Base-by-base conservation (phyloP, 2,329 filamentous ascomycete genomes). In the Myotisia sp. region DNA sequence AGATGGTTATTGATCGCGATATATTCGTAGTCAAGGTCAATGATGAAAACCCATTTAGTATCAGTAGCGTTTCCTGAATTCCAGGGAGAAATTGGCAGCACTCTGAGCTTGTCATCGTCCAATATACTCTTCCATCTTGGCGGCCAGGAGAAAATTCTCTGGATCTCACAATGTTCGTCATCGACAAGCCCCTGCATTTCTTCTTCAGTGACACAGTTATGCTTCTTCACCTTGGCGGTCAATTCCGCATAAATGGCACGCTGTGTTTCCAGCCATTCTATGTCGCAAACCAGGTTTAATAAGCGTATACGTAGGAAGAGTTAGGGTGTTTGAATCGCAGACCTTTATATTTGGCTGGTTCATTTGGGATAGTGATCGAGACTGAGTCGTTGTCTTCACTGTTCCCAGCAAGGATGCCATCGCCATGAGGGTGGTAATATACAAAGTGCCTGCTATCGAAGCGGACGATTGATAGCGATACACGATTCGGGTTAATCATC, bases 231-330 rank as follows among this genome's bases (percentile, higher is more conserved):
- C 10, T 21, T 3, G 6, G n/a, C 29, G 5, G n/a, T 7, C 2
- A 6, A 12, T 5, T 9, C 7, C 5, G 20, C 29, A 30, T 30
- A 30, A 12, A 9, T 3, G 5, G 9, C 29, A n/a, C 20, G 12
- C 31, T 33, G 4, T 24, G 23, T 10, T 21, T 33, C 6, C 6
- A 33, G 31, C 31, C 31, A 33, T 26, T 2, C 31, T 33, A 33
- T 24, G n/a, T n/a, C n/a, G n/a, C n/a, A n/a, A n/a, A n/a, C n/a
- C n/a, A n/a, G n/a, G n/a, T n/a, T n/a, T n/a, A n/a, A n/a, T n/a
- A n/a, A n/a, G n/a, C n/a, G n/a, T n/a, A n/a, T n/a, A n/a, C n/a
- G n/a, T n/a, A n/a, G n/a, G n/a, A n/a, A n/a, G n/a, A n/a, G n/a
- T n/a, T n/a, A n/a, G n/a, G n/a, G n/a, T n/a, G n/a, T n/a, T n/a